These are phyloP conservation scores for Passalora sequoiae DNA, from an alignment of 2,329 filamentous ascomycete species.

Conservation along the genomic window DNA sequence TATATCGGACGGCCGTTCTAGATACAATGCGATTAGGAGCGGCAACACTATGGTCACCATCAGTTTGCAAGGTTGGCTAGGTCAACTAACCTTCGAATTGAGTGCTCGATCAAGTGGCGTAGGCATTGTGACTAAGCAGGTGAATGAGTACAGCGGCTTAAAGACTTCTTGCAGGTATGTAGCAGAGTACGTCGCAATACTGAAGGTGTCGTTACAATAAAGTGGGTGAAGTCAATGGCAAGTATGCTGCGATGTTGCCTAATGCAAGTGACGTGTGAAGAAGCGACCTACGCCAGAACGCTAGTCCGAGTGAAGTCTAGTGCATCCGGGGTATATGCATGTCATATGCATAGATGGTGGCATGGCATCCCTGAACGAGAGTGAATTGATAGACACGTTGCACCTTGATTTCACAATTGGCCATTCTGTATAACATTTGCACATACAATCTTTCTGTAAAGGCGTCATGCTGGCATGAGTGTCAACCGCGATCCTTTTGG, in stretches of 20 bases:
- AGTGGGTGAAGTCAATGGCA: too few relatives aligned
- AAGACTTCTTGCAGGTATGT: too few relatives aligned
- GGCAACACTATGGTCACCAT: too few relatives aligned
- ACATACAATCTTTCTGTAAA: constrained; percentile 3
- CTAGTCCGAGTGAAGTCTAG: constrained; percentile 8
- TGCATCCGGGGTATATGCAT: too few relatives aligned
- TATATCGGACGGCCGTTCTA: too few relatives aligned
- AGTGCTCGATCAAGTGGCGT: constrained; percentile 47
- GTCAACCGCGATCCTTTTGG: constrained; percentile 43
- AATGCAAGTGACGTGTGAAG: constrained; percentile 1
- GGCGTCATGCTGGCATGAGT: constrained; percentile 36
- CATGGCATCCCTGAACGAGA: constrained; percentile 2
- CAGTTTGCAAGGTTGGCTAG: too few relatives aligned
- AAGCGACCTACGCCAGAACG: neutral
- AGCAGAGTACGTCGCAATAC: too few relatives aligned
- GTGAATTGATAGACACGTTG: constrained; percentile 7
- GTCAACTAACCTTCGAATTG: constrained; percentile 37
- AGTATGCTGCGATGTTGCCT: constrained; percentile 4
- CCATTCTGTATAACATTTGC: neutral
- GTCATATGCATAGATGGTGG: too few relatives aligned
- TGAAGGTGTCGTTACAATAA: too few relatives aligned
- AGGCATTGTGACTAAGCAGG: constrained; percentile 44
- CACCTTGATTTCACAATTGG: neutral
- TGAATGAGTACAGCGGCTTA: too few relatives aligned
- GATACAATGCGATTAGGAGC: too few relatives aligned